phyloP scores from a whole-genome alignment of 2,329 filamentous ascomycete genomes.

The Botrytis fabae region DNA sequence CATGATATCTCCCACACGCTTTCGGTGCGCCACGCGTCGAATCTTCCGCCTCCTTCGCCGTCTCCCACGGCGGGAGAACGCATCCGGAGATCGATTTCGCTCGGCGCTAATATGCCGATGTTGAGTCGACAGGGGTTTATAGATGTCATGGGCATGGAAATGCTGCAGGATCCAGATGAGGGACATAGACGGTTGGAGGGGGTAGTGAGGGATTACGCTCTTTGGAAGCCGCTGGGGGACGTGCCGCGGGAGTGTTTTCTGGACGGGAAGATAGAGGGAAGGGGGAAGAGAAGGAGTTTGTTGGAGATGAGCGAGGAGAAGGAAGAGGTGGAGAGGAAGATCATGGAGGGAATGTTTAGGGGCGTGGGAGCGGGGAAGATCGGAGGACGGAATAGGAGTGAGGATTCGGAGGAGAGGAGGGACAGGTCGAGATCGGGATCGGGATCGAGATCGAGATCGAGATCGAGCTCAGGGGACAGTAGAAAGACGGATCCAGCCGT shows the following conservation, averaged over 20 bases:
- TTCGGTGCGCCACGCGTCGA: background rate
- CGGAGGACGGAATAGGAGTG: background rate
- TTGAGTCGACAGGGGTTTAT: conserved; percentile 63
- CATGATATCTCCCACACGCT: conserved; percentile 31
- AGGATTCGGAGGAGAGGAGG: background rate
- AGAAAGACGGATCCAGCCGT: background rate
- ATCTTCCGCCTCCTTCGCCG: conserved; percentile 17
- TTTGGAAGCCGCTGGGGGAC: conserved; percentile 32
- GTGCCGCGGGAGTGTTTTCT: conserved; percentile 32
- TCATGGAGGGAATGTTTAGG: conserved; percentile 15
- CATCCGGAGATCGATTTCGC: conserved; percentile 28
- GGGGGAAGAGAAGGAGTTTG: conserved; percentile 17
- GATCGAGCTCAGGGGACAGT: background rate
- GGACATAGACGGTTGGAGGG: conserved; percentile 27
- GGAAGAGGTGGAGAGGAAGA: conserved; percentile 15
- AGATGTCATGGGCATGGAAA: conserved; percentile 43
- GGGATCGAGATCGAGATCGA: background rate
- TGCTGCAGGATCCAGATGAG: conserved; percentile 29
- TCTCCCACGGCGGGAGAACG: conserved; percentile 23
- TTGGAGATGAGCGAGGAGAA: conserved; percentile 24
- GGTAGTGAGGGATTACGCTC: conserved; percentile 27
- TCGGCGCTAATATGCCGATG: conserved; percentile 43
- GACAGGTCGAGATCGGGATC: background rate
- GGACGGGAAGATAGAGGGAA: conserved; percentile 9
- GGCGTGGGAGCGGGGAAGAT: background rate